Conservation (phyloP, 1,284 basidiomycete genomes). For the Xerocomus nothofagi region DNA sequence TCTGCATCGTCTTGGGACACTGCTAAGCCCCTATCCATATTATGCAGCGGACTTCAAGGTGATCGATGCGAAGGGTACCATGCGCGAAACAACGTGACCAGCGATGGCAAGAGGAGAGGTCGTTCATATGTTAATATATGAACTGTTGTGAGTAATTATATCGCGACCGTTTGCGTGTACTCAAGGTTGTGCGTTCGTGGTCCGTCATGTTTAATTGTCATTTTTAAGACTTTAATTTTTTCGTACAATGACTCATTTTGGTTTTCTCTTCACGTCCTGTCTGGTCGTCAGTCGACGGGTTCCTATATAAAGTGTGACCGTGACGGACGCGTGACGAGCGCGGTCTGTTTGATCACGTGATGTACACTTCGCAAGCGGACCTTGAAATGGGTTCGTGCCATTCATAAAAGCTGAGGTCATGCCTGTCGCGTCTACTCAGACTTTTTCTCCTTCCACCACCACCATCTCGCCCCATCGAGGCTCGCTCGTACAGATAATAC, state of each 20-base stretch:
- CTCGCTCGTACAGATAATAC: slow-evolving; percentile 19
- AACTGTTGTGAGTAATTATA: neutral
- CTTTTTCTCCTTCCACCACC: slow-evolving; percentile 34
- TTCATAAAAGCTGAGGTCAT: slow-evolving; percentile 36
- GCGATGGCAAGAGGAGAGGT: neutral
- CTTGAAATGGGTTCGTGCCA: slow-evolving; percentile 34
- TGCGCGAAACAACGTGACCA: slow-evolving; percentile 15
- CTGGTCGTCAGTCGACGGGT: neutral
- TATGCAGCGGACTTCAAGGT: slow-evolving; percentile 57
- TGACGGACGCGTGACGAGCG: slow-evolving; percentile 35
- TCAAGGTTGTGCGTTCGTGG: neutral
- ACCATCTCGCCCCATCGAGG: slow-evolving; percentile 23
- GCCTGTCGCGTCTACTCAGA: slow-evolving; percentile 27
- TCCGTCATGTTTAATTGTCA: neutral
- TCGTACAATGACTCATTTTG: neutral
- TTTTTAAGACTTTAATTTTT: neutral
- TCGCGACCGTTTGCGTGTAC: neutral
- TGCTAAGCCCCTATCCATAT: slow-evolving; percentile 70
- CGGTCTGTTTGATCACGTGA: slow-evolving; percentile 39
- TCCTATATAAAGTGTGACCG: slow-evolving; percentile 25
- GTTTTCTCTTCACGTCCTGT: neutral
- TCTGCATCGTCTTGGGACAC: slow-evolving; percentile 65
- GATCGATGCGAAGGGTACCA: slow-evolving; percentile 23
- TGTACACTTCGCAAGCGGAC: slow-evolving; percentile 27
- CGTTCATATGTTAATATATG: neutral